Base-by-base conservation (phyloP, 148 eudicot genomes). In the Chenopodium berlandieri region DNA sequence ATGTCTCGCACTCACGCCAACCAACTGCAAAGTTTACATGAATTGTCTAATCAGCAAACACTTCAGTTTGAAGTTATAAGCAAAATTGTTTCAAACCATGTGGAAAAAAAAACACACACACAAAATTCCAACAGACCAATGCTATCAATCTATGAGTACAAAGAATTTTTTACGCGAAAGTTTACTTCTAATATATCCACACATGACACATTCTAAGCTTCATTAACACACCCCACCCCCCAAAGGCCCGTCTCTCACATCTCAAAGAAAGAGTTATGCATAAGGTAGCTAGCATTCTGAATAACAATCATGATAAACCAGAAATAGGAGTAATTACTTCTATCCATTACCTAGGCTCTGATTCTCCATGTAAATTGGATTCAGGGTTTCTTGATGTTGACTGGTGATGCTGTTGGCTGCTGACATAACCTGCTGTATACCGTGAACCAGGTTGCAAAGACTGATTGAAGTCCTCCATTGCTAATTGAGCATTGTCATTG, bases 331-430 rank as follows among this genome's bases (percentile, higher is more conserved):
- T 25, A 34, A 10, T 71, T 37, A 40, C 52, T 31, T 70, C 10
- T 32, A 56, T 27, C 68, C 80, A 70, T 78, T 40, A 64, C 77
- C 80, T 60, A 50, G 48, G 23, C 72, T 70, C 75, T 7, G 50
- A 77, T 30, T 68, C 73, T 67, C 10, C 54, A 30, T 1, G 69
- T 44, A 40, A 48, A 63, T 14, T 32, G 32, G 48, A 14, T 31
- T 73, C 85, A 14, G 22, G 73, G 34, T 56, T 83, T 48, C 77
- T 68, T 44, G 78, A 63, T 64, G 78, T 82, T 22, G 78, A 64
- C 65, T 78, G 78, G 66, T 19, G 62, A 20, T 65, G 72, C 27
- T 73, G 74, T 75, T 78, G 85, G 48, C 4, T 32, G 69, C 74
- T 60, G 27, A 23, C 60, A 34, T 78, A 32, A 20, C 54, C 75